phyloP scores from a whole-genome alignment of 2,329 filamentous ascomycete species.

The Colletotrichum sidae region DNA sequence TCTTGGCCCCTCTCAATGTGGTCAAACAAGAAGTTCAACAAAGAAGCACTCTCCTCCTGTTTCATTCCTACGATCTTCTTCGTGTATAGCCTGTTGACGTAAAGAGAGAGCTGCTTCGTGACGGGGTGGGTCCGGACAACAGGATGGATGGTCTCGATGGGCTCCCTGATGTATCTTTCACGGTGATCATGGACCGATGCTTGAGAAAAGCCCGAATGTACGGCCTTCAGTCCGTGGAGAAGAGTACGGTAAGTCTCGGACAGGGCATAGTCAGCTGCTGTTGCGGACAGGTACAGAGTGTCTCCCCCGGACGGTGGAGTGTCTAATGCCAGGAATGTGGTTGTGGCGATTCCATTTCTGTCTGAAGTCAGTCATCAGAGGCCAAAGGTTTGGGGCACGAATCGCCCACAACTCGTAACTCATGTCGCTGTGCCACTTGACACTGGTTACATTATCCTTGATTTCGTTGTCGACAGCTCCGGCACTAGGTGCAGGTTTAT shows the following conservation, averaged over 20 bases:
- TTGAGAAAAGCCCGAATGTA: conserved; percentile 13
- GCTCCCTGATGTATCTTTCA: conserved; percentile 16
- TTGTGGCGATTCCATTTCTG: conserved; percentile 13
- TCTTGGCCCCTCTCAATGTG: conserved; percentile 17
- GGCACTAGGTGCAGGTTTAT: not conserved
- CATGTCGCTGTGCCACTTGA: conserved; percentile 13
- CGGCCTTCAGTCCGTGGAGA: not conserved
- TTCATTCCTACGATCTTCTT: conserved; percentile 8
- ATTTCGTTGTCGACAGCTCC: conserved; percentile 11
- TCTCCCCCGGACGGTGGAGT: conserved; percentile 4
- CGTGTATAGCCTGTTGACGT: conserved; percentile 19
- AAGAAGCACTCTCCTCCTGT: not conserved
- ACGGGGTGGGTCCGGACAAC: conserved; percentile 10
- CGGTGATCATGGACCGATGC: conserved; percentile 12
- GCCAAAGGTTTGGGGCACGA: not conserved
- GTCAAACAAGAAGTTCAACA: conserved; percentile 16
- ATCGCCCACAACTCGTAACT: conserved; percentile 8
- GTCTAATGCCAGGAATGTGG: conserved; percentile 8
- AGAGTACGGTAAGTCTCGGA: conserved; percentile 10
- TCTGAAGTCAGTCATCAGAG: not conserved
- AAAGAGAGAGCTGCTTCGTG: not conserved
- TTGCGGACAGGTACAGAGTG: not conserved
- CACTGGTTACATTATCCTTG: conserved; percentile 4
- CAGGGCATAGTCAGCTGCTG: not conserved
- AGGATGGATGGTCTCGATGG: conserved; percentile 12